These are phyloP conservation scores for Cyberlindnera mrakii DNA, from an alignment of 805 yeast species.

Conservation along the genomic window DNA sequence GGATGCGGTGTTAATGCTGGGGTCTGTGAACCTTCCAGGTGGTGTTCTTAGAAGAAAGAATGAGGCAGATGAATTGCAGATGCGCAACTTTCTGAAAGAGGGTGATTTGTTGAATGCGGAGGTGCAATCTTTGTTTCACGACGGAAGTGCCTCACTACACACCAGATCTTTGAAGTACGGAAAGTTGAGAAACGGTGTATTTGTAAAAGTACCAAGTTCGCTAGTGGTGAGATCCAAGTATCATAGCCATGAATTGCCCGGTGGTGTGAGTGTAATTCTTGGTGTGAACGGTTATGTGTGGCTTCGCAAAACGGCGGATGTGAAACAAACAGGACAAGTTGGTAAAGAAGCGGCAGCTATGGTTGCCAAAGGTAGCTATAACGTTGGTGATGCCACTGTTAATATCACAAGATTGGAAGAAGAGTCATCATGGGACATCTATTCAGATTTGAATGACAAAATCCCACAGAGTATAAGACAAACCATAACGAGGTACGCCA, in stretches of 20 bases:
- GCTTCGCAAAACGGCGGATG: slow-evolving; percentile 63
- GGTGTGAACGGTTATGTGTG: slow-evolving; percentile 96
- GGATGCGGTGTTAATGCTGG: slow-evolving; percentile 87
- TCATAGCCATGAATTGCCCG: slow-evolving; percentile 86
- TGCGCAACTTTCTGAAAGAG: slow-evolving; percentile 90
- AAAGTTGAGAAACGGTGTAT: slow-evolving; percentile 85
- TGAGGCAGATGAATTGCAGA: slow-evolving; percentile 92
- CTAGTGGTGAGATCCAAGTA: slow-evolving; percentile 79
- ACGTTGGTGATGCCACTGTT: slow-evolving; percentile 53
- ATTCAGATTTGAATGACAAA: slow-evolving; percentile 79
- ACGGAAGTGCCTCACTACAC: slow-evolving; percentile 90
- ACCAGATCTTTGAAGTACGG: slow-evolving; percentile 96
- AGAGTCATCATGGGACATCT: slow-evolving; percentile 92
- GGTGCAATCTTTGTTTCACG: slow-evolving; percentile 82
- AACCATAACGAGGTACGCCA: slow-evolving; percentile 79
- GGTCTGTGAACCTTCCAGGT: slow-evolving; percentile 95
- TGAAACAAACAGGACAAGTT: slow-evolving; percentile 20
- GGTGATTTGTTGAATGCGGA: slow-evolving; percentile 96
- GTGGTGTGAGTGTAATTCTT: slow-evolving; percentile 82
- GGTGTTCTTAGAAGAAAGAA: slow-evolving; percentile 91
- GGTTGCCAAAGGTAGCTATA: slow-evolving; percentile 30
- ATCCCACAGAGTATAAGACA: slow-evolving; percentile 56
- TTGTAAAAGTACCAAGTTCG: slow-evolving; percentile 74
- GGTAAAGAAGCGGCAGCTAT: slow-evolving; percentile 30
- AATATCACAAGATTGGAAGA: slow-evolving; percentile 84